Base-by-base conservation (phyloP, 257 asterid species). In the Perilla frutescens region DNA sequence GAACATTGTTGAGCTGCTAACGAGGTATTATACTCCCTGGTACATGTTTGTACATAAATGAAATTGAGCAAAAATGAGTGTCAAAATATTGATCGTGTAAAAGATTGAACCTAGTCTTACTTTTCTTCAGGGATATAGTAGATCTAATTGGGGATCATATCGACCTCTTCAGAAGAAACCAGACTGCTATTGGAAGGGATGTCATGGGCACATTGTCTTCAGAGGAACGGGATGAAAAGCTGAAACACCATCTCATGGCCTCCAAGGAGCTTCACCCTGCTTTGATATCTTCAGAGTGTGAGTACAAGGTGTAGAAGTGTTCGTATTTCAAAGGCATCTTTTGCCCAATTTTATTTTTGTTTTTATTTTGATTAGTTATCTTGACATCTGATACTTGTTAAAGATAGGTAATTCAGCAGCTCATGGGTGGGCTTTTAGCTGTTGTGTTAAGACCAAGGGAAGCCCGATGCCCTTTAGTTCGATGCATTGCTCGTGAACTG, bases 221-320 rank as follows among this genome's bases (percentile, higher is more conserved):
- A 14, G 93, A 92, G 80, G 96, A 90, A 87, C 82, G 97, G 79
- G 98, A 92, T 72, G 96, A 90, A 72, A 87, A 93, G 81, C 82
- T 92, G 87, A 92, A 90, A 80, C 89, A 80, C 74, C 90, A 92
- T 76, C 87, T 90, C 65, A 72, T 92, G 79, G 80, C 82, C 75
- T 81, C 96, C 71, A 86, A 90, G 86, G 93, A 90, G 83, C 97
- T 89, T 76, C 98, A 92, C 73, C 98, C 98, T 69, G 98, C 98
- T 77, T 78, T 92, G 85, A 78, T 89, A 84, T 90, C 96, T 77
- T 68, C 97, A 55, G 97, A 90, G 86, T 78, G 91, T 87, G 98
- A 92, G 96, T 90, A 92, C 93, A 92, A 92, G 98, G 98, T 92
- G 88, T 85, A 86, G 71, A 86, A 86, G 84, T 79, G 82, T 80